These are phyloP conservation scores for Wickerhamiella kurtzmanii DNA, from an alignment of 805 yeast species.

Conservation along the genomic window DNA sequence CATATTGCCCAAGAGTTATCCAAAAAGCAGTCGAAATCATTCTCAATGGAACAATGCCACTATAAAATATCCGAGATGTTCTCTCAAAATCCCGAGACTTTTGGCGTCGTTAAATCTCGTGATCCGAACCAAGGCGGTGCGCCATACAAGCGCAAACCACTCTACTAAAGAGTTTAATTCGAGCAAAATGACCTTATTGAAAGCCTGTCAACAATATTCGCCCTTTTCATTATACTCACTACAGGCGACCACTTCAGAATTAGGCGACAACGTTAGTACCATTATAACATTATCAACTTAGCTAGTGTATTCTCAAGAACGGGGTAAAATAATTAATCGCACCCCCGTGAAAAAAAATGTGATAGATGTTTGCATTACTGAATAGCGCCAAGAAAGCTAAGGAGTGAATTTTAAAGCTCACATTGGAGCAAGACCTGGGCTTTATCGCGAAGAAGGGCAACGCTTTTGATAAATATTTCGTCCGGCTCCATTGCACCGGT, in stretches of 20 bases:
- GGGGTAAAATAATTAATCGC: no score
- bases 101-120: conserved; percentile 34
- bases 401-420: not conserved
- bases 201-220: no score
- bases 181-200: no score
- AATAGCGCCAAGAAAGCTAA: no score
- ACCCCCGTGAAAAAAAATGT: no score
- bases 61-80: conserved; percentile 41
- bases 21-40: conserved; percentile 36
- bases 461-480: conserved; percentile 84
- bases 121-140: conserved; percentile 16
- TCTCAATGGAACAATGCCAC: conserved; percentile 42
- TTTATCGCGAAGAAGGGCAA: conserved; percentile 73
- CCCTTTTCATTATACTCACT: no score
- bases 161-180: no score
- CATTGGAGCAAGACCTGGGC: conserved; percentile 17
- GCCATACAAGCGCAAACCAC: conserved; percentile 11
- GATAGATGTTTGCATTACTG: no score
- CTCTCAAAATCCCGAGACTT: conserved; percentile 39
- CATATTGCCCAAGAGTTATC: conserved; percentile 50
- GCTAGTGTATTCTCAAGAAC: no score
- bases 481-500: conserved; percentile 97
- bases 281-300: no score
- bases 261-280: no score
- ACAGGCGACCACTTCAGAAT: no score